These are phyloP conservation scores for Fimicolochytrium jonesii DNA, from an alignment of 192 early-diverging fungal species.

Conservation along the genomic window DNA sequence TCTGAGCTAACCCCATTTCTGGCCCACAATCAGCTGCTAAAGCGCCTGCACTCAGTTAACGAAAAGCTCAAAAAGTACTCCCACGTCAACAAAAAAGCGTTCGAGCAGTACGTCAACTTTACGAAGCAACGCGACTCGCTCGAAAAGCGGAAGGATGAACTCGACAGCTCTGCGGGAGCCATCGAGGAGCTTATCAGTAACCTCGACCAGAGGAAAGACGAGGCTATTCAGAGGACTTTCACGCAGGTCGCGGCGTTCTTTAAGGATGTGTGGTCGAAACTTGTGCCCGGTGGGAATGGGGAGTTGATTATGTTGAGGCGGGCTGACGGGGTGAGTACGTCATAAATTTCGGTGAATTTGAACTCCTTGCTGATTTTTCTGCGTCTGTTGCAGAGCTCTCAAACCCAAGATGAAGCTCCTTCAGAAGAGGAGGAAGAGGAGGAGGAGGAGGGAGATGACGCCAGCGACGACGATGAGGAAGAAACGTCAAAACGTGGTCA, in stretches of 20 bases:
- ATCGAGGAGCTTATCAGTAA: constrained; percentile 85
- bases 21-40: constrained; percentile 41
- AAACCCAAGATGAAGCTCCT: constrained; percentile 12
- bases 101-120: constrained; percentile 95
- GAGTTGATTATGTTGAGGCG: constrained; percentile 80
- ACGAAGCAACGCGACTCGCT: constrained; percentile 84
- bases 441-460: too few relatives aligned
- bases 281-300: constrained; percentile 84
- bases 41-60: constrained; percentile 64
- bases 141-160: constrained; percentile 76
- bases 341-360: constrained; percentile 4
- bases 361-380: background rate
- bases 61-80: constrained; percentile 83
- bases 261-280: constrained; percentile 78
- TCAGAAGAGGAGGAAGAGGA: too few relatives aligned
- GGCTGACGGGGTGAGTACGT: constrained; percentile 29
- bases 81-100: constrained; percentile 98
- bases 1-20: too few relatives aligned
- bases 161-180: constrained; percentile 75
- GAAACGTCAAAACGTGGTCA: background rate
- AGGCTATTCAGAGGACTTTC: constrained; percentile 95
- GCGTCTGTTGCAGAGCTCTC: constrained; percentile 2
- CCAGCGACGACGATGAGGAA: constrained; percentile 1
- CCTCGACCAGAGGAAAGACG: constrained; percentile 94
- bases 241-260: constrained; percentile 87